Evolutionary conservation across 805 yeast species (phyloP).

Genomic region (Diddensiella santjacobensis): DNA sequence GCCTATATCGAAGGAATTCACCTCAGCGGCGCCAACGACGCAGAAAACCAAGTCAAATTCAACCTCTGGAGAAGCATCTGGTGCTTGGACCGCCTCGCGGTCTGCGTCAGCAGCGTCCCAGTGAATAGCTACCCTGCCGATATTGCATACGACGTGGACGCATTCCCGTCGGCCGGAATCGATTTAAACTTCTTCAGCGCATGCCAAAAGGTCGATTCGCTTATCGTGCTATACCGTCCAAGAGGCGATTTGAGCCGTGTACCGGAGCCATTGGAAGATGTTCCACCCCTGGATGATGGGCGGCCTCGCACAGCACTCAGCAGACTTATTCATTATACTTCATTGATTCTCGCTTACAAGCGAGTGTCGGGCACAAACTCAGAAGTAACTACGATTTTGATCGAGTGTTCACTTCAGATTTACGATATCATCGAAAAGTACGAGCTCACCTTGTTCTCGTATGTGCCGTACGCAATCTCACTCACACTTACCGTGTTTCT

Average conservation of each 20-base stretch:
- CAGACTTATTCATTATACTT: constrained; percentile 25
- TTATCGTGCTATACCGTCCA: constrained; percentile 37
- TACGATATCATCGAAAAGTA: constrained; percentile 15
- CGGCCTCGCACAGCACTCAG: constrained; percentile 19
- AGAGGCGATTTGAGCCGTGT: constrained; percentile 1
- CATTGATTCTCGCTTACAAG: constrained; percentile 30
- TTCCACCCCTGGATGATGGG: constrained; percentile 8
- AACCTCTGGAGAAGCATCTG: constrained; percentile 37
- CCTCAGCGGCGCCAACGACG: constrained; percentile 11
- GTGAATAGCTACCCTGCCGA: constrained; percentile 35
- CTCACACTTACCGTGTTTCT: constrained; percentile 32
- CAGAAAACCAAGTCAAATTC: constrained; percentile 1
- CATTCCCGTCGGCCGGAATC: constrained; percentile 20
- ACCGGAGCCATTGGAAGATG: neutral
- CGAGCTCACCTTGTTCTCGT: constrained; percentile 29
- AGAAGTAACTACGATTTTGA: constrained; percentile 12
- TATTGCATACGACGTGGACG: constrained; percentile 29
- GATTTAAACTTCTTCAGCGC: constrained; percentile 22
- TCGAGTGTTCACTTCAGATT: constrained; percentile 16
- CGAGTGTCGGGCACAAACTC: constrained; percentile 14
- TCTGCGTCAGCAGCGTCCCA: constrained; percentile 36
- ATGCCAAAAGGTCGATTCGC: constrained; percentile 33
- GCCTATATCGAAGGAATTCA: constrained; percentile 38
- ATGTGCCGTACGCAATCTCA: constrained; percentile 31
- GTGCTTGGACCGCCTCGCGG: constrained; percentile 35